Evolutionary conservation across 352 stramenopile genomes (phyloP), one percentile per base, ranked within the genome.

Genomic region (Globisporangium yorkense): DNA sequence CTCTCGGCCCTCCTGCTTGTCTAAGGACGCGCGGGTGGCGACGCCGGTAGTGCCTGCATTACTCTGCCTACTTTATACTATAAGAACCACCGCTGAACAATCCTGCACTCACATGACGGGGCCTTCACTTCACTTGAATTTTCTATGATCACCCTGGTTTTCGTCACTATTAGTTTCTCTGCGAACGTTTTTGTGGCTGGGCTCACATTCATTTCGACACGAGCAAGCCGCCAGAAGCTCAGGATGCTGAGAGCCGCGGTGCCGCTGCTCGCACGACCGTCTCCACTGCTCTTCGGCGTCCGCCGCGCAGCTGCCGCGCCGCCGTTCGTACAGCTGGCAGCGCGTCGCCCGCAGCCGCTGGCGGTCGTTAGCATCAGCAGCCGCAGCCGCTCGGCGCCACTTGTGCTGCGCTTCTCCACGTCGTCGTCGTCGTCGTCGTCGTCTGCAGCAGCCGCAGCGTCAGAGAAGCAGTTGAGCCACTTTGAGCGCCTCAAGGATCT

Each of bases 401-500:
- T 61, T 15, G 20, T 59, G 45, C 50, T 62, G 41, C 66, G 58
- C 15, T 70, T 68, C 52, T 63, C 61, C 24, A 63, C 67, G 20
- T 61, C 51, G 20, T 59, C 56, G 21, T 71, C 75, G 2, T 68
- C 67, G 0, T 46, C 54, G 13, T 39, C 45, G 24, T 31, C 57
- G 1, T 31, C 29, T 29, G 27, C 37, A n/a, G 62, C 69, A n/a
- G 65, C 66, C 24, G 60, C 70, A 20, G 65, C 74, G 55, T 53
- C 69, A 46, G 68, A 67, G 35, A 74, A 77, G 56, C 66, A 65
- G 39, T 71, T 74, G 68, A 71, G 66, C 29, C 72, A 78, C 46
- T 62, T 84, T 27, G 74, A 66, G 33, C 74, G 80, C 15, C 67
- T 94, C 18, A 91, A 90, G 60, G 81, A 91, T 24, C 66, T 92